phyloP scores from a whole-genome alignment of 495 filamentous ascomycete species.

The Podospora appendiculata region DNA sequence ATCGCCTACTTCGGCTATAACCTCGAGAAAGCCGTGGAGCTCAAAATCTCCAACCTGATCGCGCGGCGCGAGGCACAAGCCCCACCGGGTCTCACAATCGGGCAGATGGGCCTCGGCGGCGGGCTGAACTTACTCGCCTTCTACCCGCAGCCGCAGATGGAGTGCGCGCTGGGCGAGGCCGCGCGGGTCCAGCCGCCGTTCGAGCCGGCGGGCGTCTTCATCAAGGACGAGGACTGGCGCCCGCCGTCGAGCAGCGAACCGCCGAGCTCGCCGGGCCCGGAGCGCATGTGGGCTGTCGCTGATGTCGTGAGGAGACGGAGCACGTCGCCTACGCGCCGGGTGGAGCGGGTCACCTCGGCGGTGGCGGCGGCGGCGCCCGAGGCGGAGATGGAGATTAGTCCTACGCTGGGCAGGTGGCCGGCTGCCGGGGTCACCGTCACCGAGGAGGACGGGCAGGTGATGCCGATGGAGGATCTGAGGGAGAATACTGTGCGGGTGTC shows the following conservation, averaged over 20 bases:
- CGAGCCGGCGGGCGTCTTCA: background rate
- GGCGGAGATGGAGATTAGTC: background rate
- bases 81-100: background rate
- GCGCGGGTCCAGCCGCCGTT: background rate
- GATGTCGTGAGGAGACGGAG: background rate
- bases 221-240: background rate
- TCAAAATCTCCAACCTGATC: background rate
- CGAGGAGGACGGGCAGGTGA: background rate
- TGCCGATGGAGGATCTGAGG: slow-evolving; percentile 6
- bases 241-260: background rate
- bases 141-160: background rate
- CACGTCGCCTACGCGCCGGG: background rate
- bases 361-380: background rate
- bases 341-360: background rate
- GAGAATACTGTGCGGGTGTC: slow-evolving; percentile 6
- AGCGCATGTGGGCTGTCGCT: background rate
- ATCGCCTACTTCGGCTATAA: slow-evolving; percentile 10
- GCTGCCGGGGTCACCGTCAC: background rate
- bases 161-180: background rate
- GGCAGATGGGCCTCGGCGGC: background rate
- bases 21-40: background rate
- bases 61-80: background rate
- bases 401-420: background rate
- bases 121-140: background rate
- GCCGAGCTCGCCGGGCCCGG: background rate